A percentile compares a stretch with the other conserved stretches of the same genome.
Conservation (phyloP, 2,329 filamentous ascomycete species). For the Neurospora sp. region DNA sequence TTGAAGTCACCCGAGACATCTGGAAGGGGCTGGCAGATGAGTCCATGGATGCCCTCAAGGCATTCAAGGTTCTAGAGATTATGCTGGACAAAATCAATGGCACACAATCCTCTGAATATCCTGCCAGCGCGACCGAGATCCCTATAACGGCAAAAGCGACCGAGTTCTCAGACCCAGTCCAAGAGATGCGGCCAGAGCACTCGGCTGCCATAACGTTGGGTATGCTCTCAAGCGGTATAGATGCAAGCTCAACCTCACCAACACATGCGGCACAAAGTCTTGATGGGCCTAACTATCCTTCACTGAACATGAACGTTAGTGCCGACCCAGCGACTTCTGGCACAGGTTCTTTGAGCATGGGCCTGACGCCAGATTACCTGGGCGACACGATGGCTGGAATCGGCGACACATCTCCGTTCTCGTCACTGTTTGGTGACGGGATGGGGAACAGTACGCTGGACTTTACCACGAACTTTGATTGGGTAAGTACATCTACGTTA, state of each 20-base stretch:
- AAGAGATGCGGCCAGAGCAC: constrained; percentile 28
- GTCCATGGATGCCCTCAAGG: constrained; percentile 87
- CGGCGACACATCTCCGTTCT: constrained; percentile 35
- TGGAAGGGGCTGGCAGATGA: constrained; percentile 70
- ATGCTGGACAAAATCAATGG: constrained; percentile 70
- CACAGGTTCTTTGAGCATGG: constrained; percentile 14
- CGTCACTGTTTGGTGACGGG: constrained; percentile 39
- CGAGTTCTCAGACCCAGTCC: constrained; percentile 3
- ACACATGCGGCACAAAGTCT: constrained; percentile 25
- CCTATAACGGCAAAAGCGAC: constrained; percentile 19
- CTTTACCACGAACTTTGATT: constrained; percentile 44
- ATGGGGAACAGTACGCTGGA: constrained; percentile 32
- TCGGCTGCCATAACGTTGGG: constrained; percentile 32
- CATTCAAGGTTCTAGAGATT: constrained; percentile 66
- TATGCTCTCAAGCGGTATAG: constrained; percentile 30
- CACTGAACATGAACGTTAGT: constrained; percentile 31
- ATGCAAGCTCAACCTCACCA: constrained; percentile 18
- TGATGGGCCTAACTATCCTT: constrained; percentile 31
- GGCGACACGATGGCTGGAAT: constrained; percentile 24
- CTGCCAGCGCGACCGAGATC: constrained; percentile 7
- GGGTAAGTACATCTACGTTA: constrained; percentile 33
- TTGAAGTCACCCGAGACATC: constrained; percentile 65
- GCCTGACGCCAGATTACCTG: constrained; percentile 28
- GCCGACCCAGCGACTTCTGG: constrained; percentile 2
- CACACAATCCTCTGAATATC: constrained; percentile 20